These are phyloP conservation scores for Podaxis carcinomalis DNA, from an alignment of 768 basidiomycete species.

Conservation along the genomic window DNA sequence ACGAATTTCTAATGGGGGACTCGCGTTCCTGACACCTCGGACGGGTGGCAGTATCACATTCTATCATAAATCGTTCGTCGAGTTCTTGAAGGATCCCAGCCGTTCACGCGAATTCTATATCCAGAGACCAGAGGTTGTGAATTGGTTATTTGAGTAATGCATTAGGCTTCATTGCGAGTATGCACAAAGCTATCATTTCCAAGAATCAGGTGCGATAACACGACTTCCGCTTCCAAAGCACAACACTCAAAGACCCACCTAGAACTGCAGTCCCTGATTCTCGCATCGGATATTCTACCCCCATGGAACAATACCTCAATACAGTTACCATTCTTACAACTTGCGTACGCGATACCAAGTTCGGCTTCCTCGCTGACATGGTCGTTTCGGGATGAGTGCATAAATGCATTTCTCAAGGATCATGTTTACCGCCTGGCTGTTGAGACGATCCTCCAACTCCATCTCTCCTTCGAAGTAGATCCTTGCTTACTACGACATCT, in stretches of 20 bases:
- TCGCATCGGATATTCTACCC: neutral
- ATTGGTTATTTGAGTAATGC: neutral
- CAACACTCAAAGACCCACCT: neutral
- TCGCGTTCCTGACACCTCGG: neutral
- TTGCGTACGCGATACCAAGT: neutral
- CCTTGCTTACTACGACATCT: neutral
- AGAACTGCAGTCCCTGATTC: neutral
- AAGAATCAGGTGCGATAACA: neutral
- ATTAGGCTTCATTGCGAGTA: neutral
- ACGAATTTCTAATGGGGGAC: too few species aligned
- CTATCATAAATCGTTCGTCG: conserved; percentile 3
- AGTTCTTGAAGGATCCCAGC: neutral
- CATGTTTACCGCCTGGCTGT: neutral
- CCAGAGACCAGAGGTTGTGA: neutral
- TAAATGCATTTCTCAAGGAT: neutral
- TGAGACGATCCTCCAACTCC: neutral
- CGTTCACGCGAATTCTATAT: neutral
- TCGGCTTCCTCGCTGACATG: neutral
- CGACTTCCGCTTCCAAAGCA: neutral
- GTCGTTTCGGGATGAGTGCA: neutral
- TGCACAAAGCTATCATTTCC: neutral
- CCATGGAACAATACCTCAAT: neutral
- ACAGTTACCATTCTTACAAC: neutral
- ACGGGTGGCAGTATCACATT: neutral
- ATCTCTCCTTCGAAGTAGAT: neutral